Base-by-base conservation (phyloP, 768 basidiomycete genomes). In the Termitomyces heimii region DNA sequence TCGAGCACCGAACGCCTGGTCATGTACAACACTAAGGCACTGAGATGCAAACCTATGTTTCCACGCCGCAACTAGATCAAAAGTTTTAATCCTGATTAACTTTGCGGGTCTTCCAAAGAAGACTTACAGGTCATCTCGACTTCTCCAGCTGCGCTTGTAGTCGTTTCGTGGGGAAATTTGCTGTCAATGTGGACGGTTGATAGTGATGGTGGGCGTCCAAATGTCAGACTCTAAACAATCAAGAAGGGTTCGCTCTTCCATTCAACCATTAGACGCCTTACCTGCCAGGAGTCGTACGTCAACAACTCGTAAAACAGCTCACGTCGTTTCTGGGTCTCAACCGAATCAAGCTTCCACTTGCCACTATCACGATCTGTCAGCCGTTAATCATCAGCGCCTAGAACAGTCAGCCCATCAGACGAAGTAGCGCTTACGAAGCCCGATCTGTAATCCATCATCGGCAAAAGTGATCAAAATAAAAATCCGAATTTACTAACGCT, bases 231-330 rank as follows among this genome's bases (percentile, higher is more conserved):
- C 86, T 89, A 34, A 58, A 22, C 26, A 45, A 56, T 49, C 40
- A 28, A 16, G 29, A 20, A 54, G 45, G 40, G 31, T 32, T 26
- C n/a, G n/a, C 18, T 40, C 40, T 47, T 46, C 45, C 18, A 53
- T 58, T n/a, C 37, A 51, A 42, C 28, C 26, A 20, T 47, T 44
- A 55, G 53, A 48, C 8, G 52, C 60, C 75, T 54, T 63, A 85
- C 86, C 82, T 86, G 84, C 82, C 82, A 85, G 3, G 83, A 83
- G 64, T 87, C 85, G 61, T 86, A 86, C 8, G 82, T 83, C 61
- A 82, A 75, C 47, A 86, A 70, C 63, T 88, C 86, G 71, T 85
- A 86, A 60, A 86, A 78, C 14, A 88, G 68, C 56, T 79, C 77
- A 28, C 84, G 77, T 58, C 85, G 75, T 66, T 78, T 79, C 54